These are phyloP conservation scores for Fusarium sp. DNA, from an alignment of 2,329 filamentous ascomycete species.

Conservation along the genomic window DNA sequence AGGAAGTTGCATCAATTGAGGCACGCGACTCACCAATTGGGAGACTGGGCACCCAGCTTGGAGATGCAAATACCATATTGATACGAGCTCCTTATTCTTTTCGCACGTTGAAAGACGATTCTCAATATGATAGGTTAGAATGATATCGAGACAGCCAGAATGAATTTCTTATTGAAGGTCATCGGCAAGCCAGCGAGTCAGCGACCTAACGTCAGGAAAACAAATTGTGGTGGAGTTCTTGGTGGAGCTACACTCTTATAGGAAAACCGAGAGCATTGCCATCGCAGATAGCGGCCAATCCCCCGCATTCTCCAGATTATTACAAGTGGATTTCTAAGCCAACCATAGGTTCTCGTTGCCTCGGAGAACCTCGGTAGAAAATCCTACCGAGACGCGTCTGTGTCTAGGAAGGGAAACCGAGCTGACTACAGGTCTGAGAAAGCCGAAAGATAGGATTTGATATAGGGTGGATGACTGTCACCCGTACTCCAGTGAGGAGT, in stretches of 20 bases:
- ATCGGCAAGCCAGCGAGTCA: not conserved
- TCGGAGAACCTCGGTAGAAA: not conserved
- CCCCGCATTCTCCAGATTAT: not conserved
- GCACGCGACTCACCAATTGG: not conserved
- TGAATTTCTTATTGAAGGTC: not conserved
- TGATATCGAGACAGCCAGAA: not conserved
- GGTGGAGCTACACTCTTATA: not conserved
- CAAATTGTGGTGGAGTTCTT: not conserved
- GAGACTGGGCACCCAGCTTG: not conserved
- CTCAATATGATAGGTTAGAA: not conserved
- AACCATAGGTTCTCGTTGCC: not conserved
- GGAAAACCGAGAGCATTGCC: conserved; percentile 2
- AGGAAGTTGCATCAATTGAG: not conserved
- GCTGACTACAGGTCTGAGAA: fast-evolving
- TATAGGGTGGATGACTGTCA: not conserved
- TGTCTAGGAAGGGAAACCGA: not conserved
- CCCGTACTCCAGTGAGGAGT: not conserved
- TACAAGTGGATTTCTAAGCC: not conserved
- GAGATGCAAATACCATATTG: conserved; percentile 4
- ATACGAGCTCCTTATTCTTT: not conserved
- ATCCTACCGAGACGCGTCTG: not conserved
- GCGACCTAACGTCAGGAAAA: not conserved
- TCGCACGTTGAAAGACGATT: too few relatives aligned
- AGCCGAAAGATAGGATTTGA: not conserved
- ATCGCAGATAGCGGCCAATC: not conserved